These are phyloP conservation scores for Emmonsia crescens DNA, from an alignment of 2,329 filamentous ascomycete genomes.

Conservation along the genomic window DNA sequence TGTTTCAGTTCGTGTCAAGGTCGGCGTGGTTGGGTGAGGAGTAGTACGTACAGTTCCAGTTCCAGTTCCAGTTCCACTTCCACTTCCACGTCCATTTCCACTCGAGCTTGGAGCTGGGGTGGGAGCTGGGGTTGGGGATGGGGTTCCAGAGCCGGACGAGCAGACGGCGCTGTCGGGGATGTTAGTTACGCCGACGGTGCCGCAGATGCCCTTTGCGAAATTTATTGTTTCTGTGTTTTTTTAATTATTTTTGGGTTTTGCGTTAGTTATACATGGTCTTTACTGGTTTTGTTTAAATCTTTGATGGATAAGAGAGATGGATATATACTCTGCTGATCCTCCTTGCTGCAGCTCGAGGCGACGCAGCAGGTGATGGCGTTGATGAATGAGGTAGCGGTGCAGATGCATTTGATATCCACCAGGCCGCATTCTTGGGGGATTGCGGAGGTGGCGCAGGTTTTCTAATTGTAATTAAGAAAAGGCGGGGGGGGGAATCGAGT, in stretches of 20 bases:
- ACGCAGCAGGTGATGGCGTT: slow-evolving; percentile 42
- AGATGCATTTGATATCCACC: slow-evolving; percentile 42
- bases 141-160: neutral
- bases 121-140: too few species aligned
- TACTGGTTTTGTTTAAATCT: too few species aligned
- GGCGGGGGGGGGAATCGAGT: too few species aligned
- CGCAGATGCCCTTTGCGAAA: slow-evolving; percentile 30
- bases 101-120: neutral
- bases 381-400: slow-evolving; percentile 37
- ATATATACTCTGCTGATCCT: slow-evolving; percentile 32
- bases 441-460: slow-evolving; percentile 32
- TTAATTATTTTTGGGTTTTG: too few species aligned
- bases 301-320: slow-evolving; percentile 6
- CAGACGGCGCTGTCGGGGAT: slow-evolving; percentile 26
- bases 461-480: too few species aligned
- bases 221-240: slow-evolving; percentile 22
- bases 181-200: slow-evolving; percentile 25
- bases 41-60: too few species aligned
- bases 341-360: slow-evolving; percentile 28
- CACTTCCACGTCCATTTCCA: neutral
- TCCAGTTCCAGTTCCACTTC: neutral
- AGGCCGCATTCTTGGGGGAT: slow-evolving; percentile 30
- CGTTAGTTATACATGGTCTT: neutral
- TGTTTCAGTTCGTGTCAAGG: too few species aligned
- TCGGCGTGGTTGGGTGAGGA: too few species aligned